Percentiles rank a stretch among this genome's conserved stretches.
Conservation (phyloP, 2,329 filamentous ascomycete species). For the Laburnicola sp. region DNA sequence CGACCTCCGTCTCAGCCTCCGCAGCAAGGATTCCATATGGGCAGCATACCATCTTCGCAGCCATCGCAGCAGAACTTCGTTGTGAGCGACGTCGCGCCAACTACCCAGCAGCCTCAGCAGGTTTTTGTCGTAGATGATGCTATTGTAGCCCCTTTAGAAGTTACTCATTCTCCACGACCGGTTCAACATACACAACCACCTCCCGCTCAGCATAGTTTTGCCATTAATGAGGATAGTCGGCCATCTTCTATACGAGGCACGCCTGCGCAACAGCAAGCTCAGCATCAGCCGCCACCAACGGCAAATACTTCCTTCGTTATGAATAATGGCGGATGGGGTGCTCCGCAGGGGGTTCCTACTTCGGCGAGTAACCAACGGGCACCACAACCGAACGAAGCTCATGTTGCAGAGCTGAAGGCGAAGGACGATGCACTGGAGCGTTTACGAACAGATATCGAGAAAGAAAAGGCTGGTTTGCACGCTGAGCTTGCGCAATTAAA, state of each 20-base stretch:
- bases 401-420: constrained; percentile 30
- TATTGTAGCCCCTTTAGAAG: constrained; percentile 16
- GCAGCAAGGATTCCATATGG: constrained; percentile 26
- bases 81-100: not conserved
- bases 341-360: constrained; percentile 17
- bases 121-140: not conserved
- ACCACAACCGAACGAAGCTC: constrained; percentile 8
- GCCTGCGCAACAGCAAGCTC: constrained; percentile 19
- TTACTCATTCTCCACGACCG: constrained; percentile 23
- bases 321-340: constrained; percentile 19
- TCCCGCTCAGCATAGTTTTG: constrained; percentile 24
- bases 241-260: constrained; percentile 20
- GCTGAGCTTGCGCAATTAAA: constrained; percentile 22
- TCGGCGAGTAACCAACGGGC: constrained; percentile 8
- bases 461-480: constrained; percentile 18
- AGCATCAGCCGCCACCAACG: constrained; percentile 21
- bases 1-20: constrained; percentile 18
- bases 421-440: constrained; percentile 35
- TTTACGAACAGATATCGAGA: constrained; percentile 25
- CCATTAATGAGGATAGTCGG: constrained; percentile 29
- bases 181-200: constrained; percentile 16
- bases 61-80: constrained; percentile 1
- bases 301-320: constrained; percentile 19
- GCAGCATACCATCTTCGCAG: constrained; percentile 16
- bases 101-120: not conserved